phyloP scores from a whole-genome alignment of 1,139 yeast genomes.

The Pichia sp. region DNA sequence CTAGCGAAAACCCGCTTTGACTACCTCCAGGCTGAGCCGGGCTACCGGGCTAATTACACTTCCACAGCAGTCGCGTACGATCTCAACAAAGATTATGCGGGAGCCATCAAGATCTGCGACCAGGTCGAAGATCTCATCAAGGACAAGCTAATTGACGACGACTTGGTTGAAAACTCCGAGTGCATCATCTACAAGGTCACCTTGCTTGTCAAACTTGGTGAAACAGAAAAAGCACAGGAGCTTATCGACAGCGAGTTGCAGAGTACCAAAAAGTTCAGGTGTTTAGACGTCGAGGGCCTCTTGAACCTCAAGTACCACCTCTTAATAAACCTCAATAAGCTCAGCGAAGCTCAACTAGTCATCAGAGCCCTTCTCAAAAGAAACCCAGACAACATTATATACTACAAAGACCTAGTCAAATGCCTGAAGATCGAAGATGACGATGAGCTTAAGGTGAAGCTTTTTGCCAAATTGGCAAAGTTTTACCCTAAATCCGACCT shows the following conservation, averaged over 20 bases:
- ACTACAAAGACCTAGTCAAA: constrained; percentile 63
- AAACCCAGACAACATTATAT: constrained; percentile 74
- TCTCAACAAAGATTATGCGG: constrained; percentile 58
- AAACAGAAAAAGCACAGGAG: constrained; percentile 58
- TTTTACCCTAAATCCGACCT: constrained; percentile 86
- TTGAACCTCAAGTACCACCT: constrained; percentile 68
- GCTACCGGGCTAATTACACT: constrained; percentile 90
- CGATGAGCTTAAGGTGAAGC: constrained; percentile 41
- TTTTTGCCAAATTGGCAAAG: constrained; percentile 59
- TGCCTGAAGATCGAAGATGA: constrained; percentile 44
- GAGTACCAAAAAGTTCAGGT: constrained; percentile 14
- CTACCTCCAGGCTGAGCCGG: constrained; percentile 72
- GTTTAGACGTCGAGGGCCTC: constrained; percentile 25
- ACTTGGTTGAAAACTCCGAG: constrained; percentile 76
- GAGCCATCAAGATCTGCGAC: constrained; percentile 66
- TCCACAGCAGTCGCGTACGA: constrained; percentile 84
- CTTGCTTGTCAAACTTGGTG: constrained; percentile 61
- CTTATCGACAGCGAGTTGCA: constrained; percentile 42
- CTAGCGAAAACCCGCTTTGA: constrained; percentile 61
- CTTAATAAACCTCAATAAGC: constrained; percentile 35
- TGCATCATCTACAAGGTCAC: constrained; percentile 69
- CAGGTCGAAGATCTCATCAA: constrained; percentile 71
- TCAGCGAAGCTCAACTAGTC: constrained; percentile 60
- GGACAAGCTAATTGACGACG: constrained; percentile 63
- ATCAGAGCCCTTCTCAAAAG: constrained; percentile 73